phyloP scores from a whole-genome alignment of 148 eudicot genomes.

The Rheum nobile region DNA sequence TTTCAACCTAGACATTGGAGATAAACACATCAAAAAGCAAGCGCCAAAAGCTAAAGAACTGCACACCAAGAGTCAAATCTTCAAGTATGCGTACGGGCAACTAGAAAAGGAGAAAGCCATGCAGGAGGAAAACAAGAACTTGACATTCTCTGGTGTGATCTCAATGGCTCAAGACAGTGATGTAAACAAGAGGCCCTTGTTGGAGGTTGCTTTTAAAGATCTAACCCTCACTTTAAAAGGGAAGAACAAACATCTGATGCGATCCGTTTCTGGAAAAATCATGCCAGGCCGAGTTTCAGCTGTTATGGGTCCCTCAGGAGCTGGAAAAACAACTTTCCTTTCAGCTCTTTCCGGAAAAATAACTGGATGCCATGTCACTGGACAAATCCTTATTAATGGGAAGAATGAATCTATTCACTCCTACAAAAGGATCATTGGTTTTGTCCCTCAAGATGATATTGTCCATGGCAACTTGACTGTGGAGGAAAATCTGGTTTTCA shows the following conservation, averaged over 20 bases:
- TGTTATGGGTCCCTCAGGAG: conserved; percentile 93
- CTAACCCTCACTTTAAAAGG: conserved; percentile 61
- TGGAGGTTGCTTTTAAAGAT: conserved; percentile 72
- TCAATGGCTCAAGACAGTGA: conserved; percentile 62
- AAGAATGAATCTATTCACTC: conserved; percentile 50
- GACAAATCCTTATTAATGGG: conserved; percentile 60
- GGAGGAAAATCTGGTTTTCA: conserved; percentile 76
- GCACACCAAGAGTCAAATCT: conserved; percentile 72
- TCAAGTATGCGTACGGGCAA: conserved; percentile 80
- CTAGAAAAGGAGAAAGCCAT: conserved; percentile 85
- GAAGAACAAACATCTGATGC: conserved; percentile 51
- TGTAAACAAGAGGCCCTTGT: conserved; percentile 42
- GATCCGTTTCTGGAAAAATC: conserved; percentile 64
- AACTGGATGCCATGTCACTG: conserved; percentile 47
- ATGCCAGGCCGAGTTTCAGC: conserved; percentile 77
- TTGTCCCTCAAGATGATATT: conserved; percentile 91
- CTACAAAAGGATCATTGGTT: conserved; percentile 63
- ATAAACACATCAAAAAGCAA: conserved; percentile 46
- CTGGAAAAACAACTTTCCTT: conserved; percentile 83
- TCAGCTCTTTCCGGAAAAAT: conserved; percentile 61
- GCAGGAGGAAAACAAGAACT: conserved; percentile 46
- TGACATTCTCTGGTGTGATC: conserved; percentile 70
- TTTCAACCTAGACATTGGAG: conserved; percentile 49
- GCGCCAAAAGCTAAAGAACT: conserved; percentile 40
- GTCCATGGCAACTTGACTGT: conserved; percentile 85